Base-by-base conservation (phyloP, 2,329 filamentous ascomycete species). In the Geoglossum cookeanum region DNA sequence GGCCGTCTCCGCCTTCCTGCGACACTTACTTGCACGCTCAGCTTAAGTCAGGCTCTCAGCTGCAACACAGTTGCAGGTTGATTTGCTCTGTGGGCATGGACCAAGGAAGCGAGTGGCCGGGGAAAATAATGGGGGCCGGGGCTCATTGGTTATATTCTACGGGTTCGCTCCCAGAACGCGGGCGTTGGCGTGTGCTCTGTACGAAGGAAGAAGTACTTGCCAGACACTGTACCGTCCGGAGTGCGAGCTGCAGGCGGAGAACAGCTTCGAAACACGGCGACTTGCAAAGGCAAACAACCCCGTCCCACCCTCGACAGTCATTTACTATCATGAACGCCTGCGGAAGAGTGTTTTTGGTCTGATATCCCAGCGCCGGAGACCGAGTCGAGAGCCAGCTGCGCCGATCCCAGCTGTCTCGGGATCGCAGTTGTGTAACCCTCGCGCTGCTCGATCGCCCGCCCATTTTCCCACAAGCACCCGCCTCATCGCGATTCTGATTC, bases 91-190 rank as follows among this genome's bases (percentile, higher is more conserved):
- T 22, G 47, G 17, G 47, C 47, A 49, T 49, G 49, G 32, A 37
- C 49, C 49, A 32, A 32, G 30, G 49, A 53, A 53, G 49, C 49
- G 49, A 53, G 49, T 22, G 49, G 49, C 49, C 49, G 49, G 49
- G 49, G 49, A 53, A 53, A 49, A 29, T 5, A 22, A 53, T 37
- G 49, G 49, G 49, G 49, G 49, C 17, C 30, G 37, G 15, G 29
- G 22, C 48, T 52, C 33, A 53, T 53, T 53, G 49, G 49, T 22
- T 45, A 45, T 17, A 4, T n/a, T 3, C 4, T 22, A 22, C 15
- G 42, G 13, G 42, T 22, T 45, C 42, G n/a, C 42, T 17, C 42
- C 42, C n/a, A 45, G 22, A 17, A 45, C 11, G 35, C 13, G 35
- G 35, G 13, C 7, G 35, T 37, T 37, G 35, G 35, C 13, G 35